phyloP scores from a whole-genome alignment of 2,329 filamentous ascomycete genomes.

The Aspergillus cejpii region DNA sequence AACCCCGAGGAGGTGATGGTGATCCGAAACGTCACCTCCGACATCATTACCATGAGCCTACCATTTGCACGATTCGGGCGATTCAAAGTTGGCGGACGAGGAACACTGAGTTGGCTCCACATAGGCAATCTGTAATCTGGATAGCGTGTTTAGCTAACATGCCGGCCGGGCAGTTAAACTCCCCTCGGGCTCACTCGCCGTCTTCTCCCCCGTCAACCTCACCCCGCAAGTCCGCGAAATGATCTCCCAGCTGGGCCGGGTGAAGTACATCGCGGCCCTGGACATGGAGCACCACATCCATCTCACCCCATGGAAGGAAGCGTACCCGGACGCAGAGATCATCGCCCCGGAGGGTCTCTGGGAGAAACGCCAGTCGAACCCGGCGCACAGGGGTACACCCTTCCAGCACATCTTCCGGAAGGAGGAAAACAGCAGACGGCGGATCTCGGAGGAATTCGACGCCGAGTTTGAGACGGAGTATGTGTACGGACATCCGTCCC shows the following conservation, averaged over 20 bases:
- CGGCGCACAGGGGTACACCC: constrained; percentile 50
- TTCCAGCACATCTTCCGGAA: constrained; percentile 64
- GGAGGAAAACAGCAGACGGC: constrained; percentile 44
- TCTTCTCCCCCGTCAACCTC: constrained; percentile 86
- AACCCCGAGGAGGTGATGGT: constrained; percentile 83
- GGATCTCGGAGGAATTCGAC: constrained; percentile 72
- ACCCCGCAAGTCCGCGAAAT: constrained; percentile 65
- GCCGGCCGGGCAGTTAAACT: constrained; percentile 58
- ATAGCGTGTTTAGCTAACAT: too few relatives aligned
- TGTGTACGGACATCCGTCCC: constrained; percentile 70
- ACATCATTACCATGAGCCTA: constrained; percentile 54
- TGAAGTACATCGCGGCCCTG: constrained; percentile 78
- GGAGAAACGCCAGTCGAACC: constrained; percentile 65
- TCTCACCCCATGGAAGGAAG: constrained; percentile 73
- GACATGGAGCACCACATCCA: constrained; percentile 96
- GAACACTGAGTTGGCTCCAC: constrained; percentile 62
- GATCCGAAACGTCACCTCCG: constrained; percentile 74
- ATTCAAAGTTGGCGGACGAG: constrained; percentile 78
- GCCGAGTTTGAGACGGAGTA: constrained; percentile 80
- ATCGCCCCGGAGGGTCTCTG: constrained; percentile 76
- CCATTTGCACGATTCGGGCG: constrained; percentile 77
- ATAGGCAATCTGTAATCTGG: neutral
- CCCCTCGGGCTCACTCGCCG: constrained; percentile 66
- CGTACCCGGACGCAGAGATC: constrained; percentile 70
- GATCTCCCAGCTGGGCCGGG: constrained; percentile 57